Base-by-base conservation (phyloP, 129 eudicot species). In the Centrapalus pauciflorus region DNA sequence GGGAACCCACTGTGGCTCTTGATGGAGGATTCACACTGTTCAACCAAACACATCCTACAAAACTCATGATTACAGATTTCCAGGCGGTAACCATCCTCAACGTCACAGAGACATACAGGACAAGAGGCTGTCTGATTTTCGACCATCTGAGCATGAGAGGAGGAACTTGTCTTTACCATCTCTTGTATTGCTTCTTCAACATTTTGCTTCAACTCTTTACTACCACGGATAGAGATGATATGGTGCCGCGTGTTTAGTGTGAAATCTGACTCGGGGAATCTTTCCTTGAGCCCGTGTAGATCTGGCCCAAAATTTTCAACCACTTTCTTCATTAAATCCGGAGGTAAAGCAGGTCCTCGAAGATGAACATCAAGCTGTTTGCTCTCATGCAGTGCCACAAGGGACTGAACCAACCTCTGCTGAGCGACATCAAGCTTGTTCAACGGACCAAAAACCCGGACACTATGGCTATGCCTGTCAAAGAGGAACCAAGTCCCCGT, bases 81-180 rank as follows among this genome's bases (percentile, higher is more conserved):
- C 10, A 93, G 80, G 16, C 51, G 43, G 72, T 80, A 81, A 41
- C 71, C 66, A 19, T 94, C 95, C 63, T 94, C 99, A 25, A 86
- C 80, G 33, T 89, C 99, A 58, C 99, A 89, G 41, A 94, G 75
- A 72, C 99, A 94, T 70, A 94, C 79, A 3, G 99, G 90, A 71
- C 99, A 93, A 7, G 64, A 72, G 33, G 76, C 29, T 43, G 62
- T 24, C 38, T 75, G 79, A 30, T 64, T 59, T 3, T 61, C 80
- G 33, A 25, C 55, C 9, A 38, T 38, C 12, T 65, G 60, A 70
- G 56, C 21, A 7, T 69, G 65, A 23, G 45, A n/a, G n/a, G n/a
- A n/a, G 21, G 26, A 48, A 35, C 82, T 73, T 35, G 85, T 62
- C 5, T 45, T 80, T 1, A 85, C 86, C n/a, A 94, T 71, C 73